These are phyloP conservation scores for Magnolia changhungtana DNA, from an alignment of 164 flowering plant species.

Conservation along the genomic window DNA sequence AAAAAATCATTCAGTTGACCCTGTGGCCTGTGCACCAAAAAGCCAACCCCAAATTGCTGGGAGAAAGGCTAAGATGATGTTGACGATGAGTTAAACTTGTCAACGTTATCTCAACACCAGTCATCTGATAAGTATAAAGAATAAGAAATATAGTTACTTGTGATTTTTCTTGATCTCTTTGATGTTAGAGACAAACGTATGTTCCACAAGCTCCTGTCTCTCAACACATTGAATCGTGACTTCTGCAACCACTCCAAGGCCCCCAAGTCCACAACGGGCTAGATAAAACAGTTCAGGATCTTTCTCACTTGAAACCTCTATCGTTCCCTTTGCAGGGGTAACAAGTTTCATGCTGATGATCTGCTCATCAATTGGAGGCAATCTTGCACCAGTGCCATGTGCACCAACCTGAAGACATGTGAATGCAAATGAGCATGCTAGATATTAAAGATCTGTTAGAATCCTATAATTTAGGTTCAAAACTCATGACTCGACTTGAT, in stretches of 20 bases:
- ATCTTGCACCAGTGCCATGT: constrained; percentile 96
- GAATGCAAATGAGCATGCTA: constrained; percentile 3
- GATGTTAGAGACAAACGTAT: constrained; percentile 72
- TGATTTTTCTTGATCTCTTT: constrained; percentile 89
- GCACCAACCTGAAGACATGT: constrained; percentile 76
- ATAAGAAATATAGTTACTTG: constrained; percentile 46
- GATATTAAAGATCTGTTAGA: neutral
- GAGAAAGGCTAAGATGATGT: neutral
- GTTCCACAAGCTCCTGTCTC: constrained; percentile 93
- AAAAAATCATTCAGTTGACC: neutral
- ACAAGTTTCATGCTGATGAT: constrained; percentile 91
- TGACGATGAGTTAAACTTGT: neutral
- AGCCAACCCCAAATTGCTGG: neutral
- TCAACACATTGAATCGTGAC: constrained; percentile 98
- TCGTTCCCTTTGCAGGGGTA: constrained; percentile 94
- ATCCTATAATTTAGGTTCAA: neutral
- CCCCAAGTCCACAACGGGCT: constrained; percentile 98
- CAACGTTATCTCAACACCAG: neutral
- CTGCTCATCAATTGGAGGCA: constrained; percentile 99
- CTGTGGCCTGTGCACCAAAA: neutral
- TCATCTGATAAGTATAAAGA: neutral
- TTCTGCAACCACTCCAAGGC: constrained; percentile 96
- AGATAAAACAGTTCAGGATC: constrained; percentile 90
- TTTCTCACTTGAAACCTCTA: constrained; percentile 86
- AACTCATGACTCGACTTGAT: neutral